phyloP scores from a whole-genome alignment of 2,329 filamentous ascomycete genomes.

The Cytospora chrysosperma region DNA sequence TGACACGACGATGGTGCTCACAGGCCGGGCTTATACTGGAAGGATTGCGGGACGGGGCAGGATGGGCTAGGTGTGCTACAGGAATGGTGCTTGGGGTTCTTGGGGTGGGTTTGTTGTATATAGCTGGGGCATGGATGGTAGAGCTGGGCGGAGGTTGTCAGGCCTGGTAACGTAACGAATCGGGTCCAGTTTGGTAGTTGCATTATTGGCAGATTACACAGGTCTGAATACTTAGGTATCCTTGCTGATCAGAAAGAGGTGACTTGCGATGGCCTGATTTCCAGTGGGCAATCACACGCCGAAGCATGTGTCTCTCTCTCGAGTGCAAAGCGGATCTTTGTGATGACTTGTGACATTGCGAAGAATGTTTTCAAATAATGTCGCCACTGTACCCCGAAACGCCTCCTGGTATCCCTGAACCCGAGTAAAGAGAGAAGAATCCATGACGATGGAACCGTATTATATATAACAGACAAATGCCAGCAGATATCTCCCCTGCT shows the following conservation, averaged over 20 bases:
- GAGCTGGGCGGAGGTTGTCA: neutral
- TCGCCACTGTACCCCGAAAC: neutral
- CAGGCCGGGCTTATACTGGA: neutral
- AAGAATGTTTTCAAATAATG: neutral
- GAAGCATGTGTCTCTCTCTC: no score
- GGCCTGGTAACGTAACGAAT: neutral
- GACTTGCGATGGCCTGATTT: neutral
- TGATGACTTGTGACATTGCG: neutral
- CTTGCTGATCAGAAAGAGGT: neutral
- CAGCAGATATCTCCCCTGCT: neutral
- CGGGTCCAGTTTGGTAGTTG: neutral
- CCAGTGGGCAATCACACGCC: neutral
- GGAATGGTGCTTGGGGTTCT: neutral
- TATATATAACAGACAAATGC: neutral
- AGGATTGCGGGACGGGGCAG: neutral
- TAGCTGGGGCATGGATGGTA: neutral
- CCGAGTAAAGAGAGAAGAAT: neutral
- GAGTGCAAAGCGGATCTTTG: neutral
- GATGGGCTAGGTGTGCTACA: neutral
- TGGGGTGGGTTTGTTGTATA: neutral
- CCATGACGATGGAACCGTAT: neutral
- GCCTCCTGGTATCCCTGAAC: slow-evolving; percentile 15
- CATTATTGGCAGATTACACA: neutral
- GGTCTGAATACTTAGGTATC: neutral
- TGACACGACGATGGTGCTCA: neutral